Percentiles rank a stretch among this genome's conserved stretches.
Evolutionary conservation across 2,329 filamentous ascomycete genomes (phyloP).

Genomic region (Pyricularia sp.): DNA sequence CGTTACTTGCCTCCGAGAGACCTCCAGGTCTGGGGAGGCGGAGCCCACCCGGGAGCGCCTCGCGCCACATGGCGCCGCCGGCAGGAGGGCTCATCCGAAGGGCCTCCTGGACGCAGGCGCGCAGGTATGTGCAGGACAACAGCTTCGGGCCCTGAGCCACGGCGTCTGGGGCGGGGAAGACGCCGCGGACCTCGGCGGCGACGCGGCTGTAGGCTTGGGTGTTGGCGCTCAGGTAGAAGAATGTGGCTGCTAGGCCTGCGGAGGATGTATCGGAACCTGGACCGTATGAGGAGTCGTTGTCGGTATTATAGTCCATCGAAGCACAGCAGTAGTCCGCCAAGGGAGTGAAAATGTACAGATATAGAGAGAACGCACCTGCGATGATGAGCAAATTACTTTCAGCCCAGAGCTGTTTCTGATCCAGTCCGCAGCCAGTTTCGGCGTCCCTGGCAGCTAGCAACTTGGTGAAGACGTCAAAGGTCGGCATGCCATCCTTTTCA

Average conservation of each 20-base stretch:
- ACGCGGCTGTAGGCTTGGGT: conserved; percentile 6
- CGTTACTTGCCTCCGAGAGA: too few species aligned
- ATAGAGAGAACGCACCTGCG: too few species aligned
- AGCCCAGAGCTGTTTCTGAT: neutral
- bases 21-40: conserved; percentile 8
- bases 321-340: too few species aligned
- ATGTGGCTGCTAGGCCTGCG: conserved; percentile 16
- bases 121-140: conserved; percentile 23
- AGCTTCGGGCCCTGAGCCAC: conserved; percentile 7
- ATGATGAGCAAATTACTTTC: neutral
- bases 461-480: neutral
- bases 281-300: neutral
- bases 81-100: conserved; percentile 33
- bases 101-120: conserved; percentile 32
- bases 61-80: conserved; percentile 19
- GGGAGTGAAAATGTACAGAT: too few species aligned
- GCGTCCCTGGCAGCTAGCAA: neutral
- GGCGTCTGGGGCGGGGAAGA: neutral
- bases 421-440: neutral
- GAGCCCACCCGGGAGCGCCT: conserved; percentile 16
- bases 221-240: conserved; percentile 18
- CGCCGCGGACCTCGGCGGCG: neutral
- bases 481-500: neutral
- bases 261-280: conserved; percentile 16
- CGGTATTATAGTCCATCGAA: neutral